Percentiles rank a stretch among this genome's conserved stretches.
Conservation (phyloP, 1,284 basidiomycete genomes). For the Erythrobasidium hasegawianum region DNA sequence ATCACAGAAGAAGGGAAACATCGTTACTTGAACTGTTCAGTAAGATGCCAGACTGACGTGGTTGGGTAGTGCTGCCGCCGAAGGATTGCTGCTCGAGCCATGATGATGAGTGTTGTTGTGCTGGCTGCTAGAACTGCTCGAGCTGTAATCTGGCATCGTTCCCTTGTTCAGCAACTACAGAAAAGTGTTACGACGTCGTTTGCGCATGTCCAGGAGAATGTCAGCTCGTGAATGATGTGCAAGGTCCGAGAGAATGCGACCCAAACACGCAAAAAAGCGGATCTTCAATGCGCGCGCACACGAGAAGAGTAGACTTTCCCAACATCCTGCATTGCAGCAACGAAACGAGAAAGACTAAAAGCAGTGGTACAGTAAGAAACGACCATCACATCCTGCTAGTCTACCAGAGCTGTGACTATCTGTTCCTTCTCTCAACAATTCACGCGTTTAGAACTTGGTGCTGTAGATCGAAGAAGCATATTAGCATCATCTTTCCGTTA, state of each 20-base stretch:
- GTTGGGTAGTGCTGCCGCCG: constrained; percentile 37
- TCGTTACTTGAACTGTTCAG: too few relatives aligned
- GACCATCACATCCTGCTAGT: background rate
- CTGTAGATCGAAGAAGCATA: background rate
- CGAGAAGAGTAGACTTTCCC: background rate
- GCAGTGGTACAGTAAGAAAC: background rate
- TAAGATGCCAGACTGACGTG: constrained; percentile 37
- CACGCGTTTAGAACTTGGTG: constrained; percentile 22
- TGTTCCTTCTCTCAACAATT: background rate
- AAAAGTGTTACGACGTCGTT: background rate
- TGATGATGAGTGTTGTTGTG: too few relatives aligned
- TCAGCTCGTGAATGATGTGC: too few relatives aligned
- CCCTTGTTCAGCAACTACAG: background rate
- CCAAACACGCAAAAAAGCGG: too few relatives aligned
- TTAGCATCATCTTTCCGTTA: background rate
- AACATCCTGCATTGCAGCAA: background rate
- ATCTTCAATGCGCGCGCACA: too few relatives aligned
- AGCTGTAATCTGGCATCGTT: background rate
- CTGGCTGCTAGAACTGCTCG: background rate
- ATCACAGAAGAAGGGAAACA: too few relatives aligned
- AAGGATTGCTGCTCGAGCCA: background rate
- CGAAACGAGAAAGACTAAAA: background rate
- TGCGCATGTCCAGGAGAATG: too few relatives aligned
- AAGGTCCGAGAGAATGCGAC: too few relatives aligned
- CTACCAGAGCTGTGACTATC: background rate